Base-by-base conservation (phyloP, 2,329 filamentous ascomycete species). In the Chalaropsis thielavioides region DNA sequence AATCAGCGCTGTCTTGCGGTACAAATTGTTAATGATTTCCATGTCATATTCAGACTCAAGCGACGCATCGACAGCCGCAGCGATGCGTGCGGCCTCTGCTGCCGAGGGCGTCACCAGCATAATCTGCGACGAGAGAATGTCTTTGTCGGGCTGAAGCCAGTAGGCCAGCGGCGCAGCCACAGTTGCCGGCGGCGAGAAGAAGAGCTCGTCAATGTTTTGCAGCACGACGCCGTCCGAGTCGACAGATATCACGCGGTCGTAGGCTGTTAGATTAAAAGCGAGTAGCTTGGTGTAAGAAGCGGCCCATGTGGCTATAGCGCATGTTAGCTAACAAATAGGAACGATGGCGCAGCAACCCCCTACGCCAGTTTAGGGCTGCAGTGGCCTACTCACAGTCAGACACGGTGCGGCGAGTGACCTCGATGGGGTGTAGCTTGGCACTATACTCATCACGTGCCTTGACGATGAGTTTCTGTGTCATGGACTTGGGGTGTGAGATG, bases 91-190 rank as follows among this genome's bases (percentile, higher is more conserved):
- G 66, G 83, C 79, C 64, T 87, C 84, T 10, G 69, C 69, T 17
- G 74, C 71, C 1, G 79, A 81, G 0, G 87, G 86, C 60, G 84
- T 75, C 43, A 88, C 74, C 3, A 89, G 79, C 71, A 88, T 79
- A 46, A 88, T 70, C 61, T 85, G 78, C 2, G 83, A 83, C 0
- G 83, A 83, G 11, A 89, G 76, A 1, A 78, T 77, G 68, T 77
- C 77, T 8, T 75, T 76, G 0, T 78, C 75, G 0, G 81, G 81
- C 4, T 81, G 76, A 1, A 83, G 76, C 87, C 87, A 90, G 72
- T 90, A 89, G 8, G 87, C 87, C 40, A 84, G 81, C 1, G 87
- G 85, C 80, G 89, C 85, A 2, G 86, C 86, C 3, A 87, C 79
- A 0, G 80, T 76, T 0, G 80, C 78, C 0, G 75, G 72, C 0